phyloP scores from a whole-genome alignment of 2,329 filamentous ascomycete species.

The Sporothrix brunneoviolacea region DNA sequence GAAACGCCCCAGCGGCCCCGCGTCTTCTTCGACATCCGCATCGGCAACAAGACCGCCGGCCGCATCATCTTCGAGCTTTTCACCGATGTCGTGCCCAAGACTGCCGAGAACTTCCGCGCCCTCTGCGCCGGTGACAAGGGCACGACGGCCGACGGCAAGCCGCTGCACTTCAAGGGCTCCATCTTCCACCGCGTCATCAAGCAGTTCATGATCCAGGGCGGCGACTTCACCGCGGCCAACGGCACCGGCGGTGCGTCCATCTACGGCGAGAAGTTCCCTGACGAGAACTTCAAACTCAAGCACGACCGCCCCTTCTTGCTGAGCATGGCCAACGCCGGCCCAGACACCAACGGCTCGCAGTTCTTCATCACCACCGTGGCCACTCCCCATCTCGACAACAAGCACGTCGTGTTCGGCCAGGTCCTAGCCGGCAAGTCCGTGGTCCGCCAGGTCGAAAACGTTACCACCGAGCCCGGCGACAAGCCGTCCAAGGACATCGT shows the following conservation, averaged over 20 bases:
- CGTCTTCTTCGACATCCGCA: constrained; percentile 89
- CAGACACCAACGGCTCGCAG: constrained; percentile 90
- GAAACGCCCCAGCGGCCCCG: constrained; percentile 57
- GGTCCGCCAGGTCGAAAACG: constrained; percentile 83
- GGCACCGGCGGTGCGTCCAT: constrained; percentile 96
- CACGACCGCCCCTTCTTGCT: constrained; percentile 90
- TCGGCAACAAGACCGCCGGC: constrained; percentile 66
- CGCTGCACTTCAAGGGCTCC: constrained; percentile 88
- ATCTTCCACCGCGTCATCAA: constrained; percentile 96
- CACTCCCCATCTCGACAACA: constrained; percentile 91
- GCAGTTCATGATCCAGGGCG: constrained; percentile 97
- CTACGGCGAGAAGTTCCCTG: constrained; percentile 94
- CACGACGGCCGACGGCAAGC: constrained; percentile 69
- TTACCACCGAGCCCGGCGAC: constrained; percentile 66
- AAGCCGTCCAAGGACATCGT: constrained; percentile 68
- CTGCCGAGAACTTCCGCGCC: constrained; percentile 90
- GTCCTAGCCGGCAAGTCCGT: constrained; percentile 89
- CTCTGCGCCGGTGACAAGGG: constrained; percentile 96
- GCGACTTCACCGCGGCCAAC: constrained; percentile 92
- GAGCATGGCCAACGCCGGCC: constrained; percentile 96
- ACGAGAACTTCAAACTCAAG: constrained; percentile 90
- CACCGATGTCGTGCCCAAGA: constrained; percentile 76
- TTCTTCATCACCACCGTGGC: constrained; percentile 96
- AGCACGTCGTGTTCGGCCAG: constrained; percentile 93
- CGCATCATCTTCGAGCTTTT: constrained; percentile 83